These are phyloP conservation scores for Salmacisia buchloeana DNA, from an alignment of 1,284 basidiomycete species.

Conservation along the genomic window DNA sequence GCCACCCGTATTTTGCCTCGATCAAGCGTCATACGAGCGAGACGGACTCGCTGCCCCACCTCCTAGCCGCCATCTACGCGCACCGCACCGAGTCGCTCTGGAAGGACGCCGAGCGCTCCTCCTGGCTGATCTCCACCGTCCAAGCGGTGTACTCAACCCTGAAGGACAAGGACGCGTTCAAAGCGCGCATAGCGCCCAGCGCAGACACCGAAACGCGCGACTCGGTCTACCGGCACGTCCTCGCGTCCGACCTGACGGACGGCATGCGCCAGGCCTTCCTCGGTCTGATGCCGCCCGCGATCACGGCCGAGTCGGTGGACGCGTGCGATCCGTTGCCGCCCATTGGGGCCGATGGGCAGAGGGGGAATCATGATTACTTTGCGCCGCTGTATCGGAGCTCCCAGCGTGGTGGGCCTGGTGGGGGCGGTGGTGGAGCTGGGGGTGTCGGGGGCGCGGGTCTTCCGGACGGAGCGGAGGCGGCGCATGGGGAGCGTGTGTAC, in stretches of 20 bases:
- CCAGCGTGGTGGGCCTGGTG: not conserved
- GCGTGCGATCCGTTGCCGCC: conserved; percentile 47
- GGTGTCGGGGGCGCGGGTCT: conserved; percentile 26
- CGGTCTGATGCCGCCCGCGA: conserved; percentile 32
- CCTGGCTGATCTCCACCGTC: conserved; percentile 33
- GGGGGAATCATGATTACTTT: conserved; percentile 14
- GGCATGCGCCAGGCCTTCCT: conserved; percentile 36
- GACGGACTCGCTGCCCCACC: conserved; percentile 12
- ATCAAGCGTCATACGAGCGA: conserved; percentile 17
- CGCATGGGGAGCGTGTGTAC: not conserved
- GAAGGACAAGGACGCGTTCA: not conserved
- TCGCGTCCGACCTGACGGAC: conserved; percentile 47
- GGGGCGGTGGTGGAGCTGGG: not conserved
- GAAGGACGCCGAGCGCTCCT: conserved; percentile 30
- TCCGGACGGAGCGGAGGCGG: conserved; percentile 1
- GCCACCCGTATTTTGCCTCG: not conserved
- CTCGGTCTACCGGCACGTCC: conserved; percentile 43
- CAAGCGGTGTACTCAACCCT: conserved; percentile 15
- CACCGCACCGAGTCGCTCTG: conserved; percentile 40
- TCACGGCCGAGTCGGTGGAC: conserved; percentile 38
- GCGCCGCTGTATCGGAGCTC: not conserved
- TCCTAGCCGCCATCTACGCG: conserved; percentile 43
- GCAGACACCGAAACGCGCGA: conserved; percentile 23
- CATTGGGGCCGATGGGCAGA: conserved; percentile 10
- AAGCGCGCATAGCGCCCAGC: not conserved